Evolutionary conservation across 2,329 filamentous ascomycete genomes (phyloP), one percentile per base, ranked within the genome.

Genomic region (Colletotrichum sp.): DNA sequence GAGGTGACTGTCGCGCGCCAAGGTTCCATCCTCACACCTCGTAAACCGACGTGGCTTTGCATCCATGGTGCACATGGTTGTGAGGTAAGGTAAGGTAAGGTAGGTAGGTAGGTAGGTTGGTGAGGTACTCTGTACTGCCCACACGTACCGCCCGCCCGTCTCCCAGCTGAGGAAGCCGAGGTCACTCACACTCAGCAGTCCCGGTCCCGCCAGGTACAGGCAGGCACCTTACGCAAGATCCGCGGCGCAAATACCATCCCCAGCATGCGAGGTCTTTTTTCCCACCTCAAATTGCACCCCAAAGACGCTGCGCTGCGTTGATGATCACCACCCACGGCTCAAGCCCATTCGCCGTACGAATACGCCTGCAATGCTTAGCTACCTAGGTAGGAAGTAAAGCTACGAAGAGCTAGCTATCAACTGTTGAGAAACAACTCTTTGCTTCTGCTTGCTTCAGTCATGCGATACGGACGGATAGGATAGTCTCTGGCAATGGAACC

Each of bases 1-100:
- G 44, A 52, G 44, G 44, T 21, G 44, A 21, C n/a, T 21, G 44
- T 49, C n/a, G 44, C 44, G 44, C 44, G 59, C 44, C 52, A 59
- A 49, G 60, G 49, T 52, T 21, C 71, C 44, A 65, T 71, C 44
- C 44, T 49, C 30, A 32, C 18, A 68, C 63, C 63, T 75, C 69
- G 62, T 75, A 75, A 67, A 62, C 55, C 62, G 69, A 75, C 72
- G 72, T 72, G 72, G 68, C 68, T 72, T 68, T 72, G 72, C 69
- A 72, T 63, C 30, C 57, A 26, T 30, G 24, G 26, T 18, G 55
- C 55, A 52, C 44, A 49, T 49, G 44, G 44, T 49, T 49, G 44
- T 12, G 10, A 21, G 44, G 44, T 21, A 12, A 49, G 44, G 44
- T 44, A 44, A 15, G 34, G 34, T 36, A 36, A 16, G 34, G 13